phyloP scores from a whole-genome alignment of 768 basidiomycete genomes.

The Sporobolomyces pararoseus region DNA sequence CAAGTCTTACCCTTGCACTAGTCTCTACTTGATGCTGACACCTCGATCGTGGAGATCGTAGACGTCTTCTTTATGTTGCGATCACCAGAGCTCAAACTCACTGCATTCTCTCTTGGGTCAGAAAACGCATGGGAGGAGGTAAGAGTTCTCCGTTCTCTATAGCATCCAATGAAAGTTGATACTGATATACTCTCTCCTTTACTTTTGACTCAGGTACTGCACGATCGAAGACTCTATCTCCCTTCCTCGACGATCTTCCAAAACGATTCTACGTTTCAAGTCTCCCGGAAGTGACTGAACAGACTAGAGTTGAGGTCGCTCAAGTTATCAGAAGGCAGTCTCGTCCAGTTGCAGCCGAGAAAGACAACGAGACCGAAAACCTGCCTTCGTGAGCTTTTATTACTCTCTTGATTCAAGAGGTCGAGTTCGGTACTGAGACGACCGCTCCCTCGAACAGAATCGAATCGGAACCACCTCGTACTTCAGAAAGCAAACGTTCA shows the following conservation, averaged over 20 bases:
- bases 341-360: no score
- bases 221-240: neutral
- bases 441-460: no score
- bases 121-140: conserved; percentile 47
- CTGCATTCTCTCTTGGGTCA: conserved; percentile 45
- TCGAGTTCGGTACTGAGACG: no score
- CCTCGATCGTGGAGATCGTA: conserved; percentile 49
- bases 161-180: no score
- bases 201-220: neutral
- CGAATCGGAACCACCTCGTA: no score
- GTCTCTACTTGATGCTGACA: no score
- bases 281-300: neutral
- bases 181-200: no score
- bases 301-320: neutral
- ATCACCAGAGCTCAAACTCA: conserved; percentile 77
- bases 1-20: no score
- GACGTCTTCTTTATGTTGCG: conserved; percentile 79
- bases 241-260: neutral
- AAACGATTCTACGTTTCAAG: neutral
- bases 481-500: no score
- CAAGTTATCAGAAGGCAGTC: neutral
- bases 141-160: neutral
- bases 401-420: no score
- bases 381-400: no score
- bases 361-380: no score